Evolutionary conservation across 2,329 filamentous ascomycete genomes (phyloP).

Genomic region (Penicillium corylophilum): DNA sequence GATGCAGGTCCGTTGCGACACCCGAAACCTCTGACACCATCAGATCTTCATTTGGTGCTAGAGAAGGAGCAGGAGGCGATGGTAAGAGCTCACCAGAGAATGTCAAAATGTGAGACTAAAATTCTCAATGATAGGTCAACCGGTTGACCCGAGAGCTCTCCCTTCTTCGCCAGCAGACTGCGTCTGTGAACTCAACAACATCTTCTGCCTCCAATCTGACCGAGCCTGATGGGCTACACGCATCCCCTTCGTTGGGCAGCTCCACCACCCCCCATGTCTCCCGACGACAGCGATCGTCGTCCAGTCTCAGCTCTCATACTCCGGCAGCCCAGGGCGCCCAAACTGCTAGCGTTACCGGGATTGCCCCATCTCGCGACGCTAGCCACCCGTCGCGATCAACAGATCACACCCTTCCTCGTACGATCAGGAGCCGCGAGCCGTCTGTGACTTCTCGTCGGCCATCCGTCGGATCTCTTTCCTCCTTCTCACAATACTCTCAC

Average conservation of each 20-base stretch:
- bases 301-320: constrained; percentile 51
- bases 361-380: constrained; percentile 44
- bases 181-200: constrained; percentile 61
- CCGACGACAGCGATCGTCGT: constrained; percentile 58
- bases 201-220: constrained; percentile 57
- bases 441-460: constrained; percentile 42
- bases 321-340: constrained; percentile 36
- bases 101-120: neutral
- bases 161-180: constrained; percentile 70
- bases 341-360: constrained; percentile 41
- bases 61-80: constrained; percentile 96
- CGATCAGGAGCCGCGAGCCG: constrained; percentile 42
- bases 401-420: constrained; percentile 27
- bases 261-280: constrained; percentile 54
- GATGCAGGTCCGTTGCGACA: constrained; percentile 73
- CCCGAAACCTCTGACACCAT: constrained; percentile 80
- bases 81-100: constrained; percentile 50
- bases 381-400: constrained; percentile 30
- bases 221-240: constrained; percentile 48
- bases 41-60: constrained; percentile 82
- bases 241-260: constrained; percentile 44
- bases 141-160: constrained; percentile 86
- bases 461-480: constrained; percentile 30
- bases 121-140: constrained; percentile 65
- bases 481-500: constrained; percentile 30